A percentile compares a stretch with the other conserved stretches of the same genome.
phyloP scores from a whole-genome alignment of 805 yeast species.

The Yamadazyma akitaensis region DNA sequence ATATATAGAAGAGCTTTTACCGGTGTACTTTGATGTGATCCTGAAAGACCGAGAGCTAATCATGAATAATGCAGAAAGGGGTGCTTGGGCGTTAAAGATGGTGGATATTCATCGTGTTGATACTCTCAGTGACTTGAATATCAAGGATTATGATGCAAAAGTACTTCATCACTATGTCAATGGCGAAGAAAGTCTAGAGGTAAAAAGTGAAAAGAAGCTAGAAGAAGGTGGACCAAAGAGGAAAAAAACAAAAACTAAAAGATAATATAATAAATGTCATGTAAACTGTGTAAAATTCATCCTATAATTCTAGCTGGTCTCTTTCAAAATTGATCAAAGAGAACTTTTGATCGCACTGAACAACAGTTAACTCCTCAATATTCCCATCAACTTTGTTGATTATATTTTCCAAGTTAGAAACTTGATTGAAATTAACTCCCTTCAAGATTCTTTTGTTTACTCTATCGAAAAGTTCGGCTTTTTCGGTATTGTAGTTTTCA shows the following conservation, averaged over 20 bases:
- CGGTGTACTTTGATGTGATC: conserved; percentile 13
- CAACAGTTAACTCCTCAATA: conserved; percentile 26
- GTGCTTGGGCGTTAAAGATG: conserved; percentile 38
- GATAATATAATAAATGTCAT: not conserved
- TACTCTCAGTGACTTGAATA: conserved; percentile 20
- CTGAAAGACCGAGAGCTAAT: conserved; percentile 1
- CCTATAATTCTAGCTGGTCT: conserved; percentile 3
- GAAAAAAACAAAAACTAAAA: not conserved
- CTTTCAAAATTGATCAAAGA: conserved; percentile 31
- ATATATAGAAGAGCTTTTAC: conserved; percentile 35
- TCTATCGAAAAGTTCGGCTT: conserved; percentile 17
- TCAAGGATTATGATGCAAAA: not conserved
- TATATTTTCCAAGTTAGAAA: conserved; percentile 31
- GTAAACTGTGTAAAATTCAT: not conserved
- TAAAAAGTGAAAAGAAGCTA: not conserved
- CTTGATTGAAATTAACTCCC: conserved; percentile 20
- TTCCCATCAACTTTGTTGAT: conserved; percentile 29
- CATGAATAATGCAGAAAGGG: conserved; percentile 25
- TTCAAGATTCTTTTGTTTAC: conserved; percentile 26
- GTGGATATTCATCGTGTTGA: conserved; percentile 23
- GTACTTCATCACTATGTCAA: not conserved
- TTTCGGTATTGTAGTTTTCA: conserved; percentile 19
- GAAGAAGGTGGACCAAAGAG: too few species aligned
- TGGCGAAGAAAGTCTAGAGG: not conserved
- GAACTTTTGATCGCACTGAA: conserved; percentile 31